Evolutionary conservation across 768 basidiomycete species (phyloP), one percentile per base, ranked within the genome.

Genomic region (Auricularia sp.): DNA sequence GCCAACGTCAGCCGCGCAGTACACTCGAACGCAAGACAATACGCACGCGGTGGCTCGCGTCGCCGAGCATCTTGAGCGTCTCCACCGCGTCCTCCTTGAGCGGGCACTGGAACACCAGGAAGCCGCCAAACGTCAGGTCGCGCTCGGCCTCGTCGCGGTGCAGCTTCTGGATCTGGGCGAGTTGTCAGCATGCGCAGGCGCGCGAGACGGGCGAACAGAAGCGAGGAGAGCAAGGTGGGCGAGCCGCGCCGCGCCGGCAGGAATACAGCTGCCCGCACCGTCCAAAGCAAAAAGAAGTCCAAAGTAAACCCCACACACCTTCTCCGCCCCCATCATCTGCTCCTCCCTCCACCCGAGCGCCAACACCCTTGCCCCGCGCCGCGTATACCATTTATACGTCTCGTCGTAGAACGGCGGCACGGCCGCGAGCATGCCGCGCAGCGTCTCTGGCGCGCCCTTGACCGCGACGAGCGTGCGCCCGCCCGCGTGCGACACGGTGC

Each of bases 101-200:
- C 2, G 97, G 97, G 72, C 95, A 98, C 72, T 98, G 95, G 85
- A 99, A 99, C 24, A 99, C 94, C 66, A 99, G 79, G 80, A 99
- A 99, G 6, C 97, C 97, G n/a, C 85, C 93, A 71, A 99, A 99
- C 3, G 73, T 77, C 58, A 99, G 80, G 1, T 77, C 73, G 66
- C 84, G 85, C 75, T 99, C 97, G 10, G 92, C 90, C 36, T 85
- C 76, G 47, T 92, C 87, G 58, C 97, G 82, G 45, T 85, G 77
- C n/a, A 98, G 75, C 69, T 90, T 92, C 74, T 94, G 94, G 71
- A 98, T 91, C 93, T 96, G 68, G 24, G 24, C 24, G 24, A 29
- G 24, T 29, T 29, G 24, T 29, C 24, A 29, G 24, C 24, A 29
- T 29, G 24, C n/a, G n/a, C n/a, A n/a, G n/a, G n/a, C n/a, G n/a